Percentiles rank a stretch among this genome's conserved stretches.
These are phyloP conservation scores for Annulohypoxylon maeteangense DNA, from an alignment of 495 filamentous ascomycete species.

Conservation along the genomic window DNA sequence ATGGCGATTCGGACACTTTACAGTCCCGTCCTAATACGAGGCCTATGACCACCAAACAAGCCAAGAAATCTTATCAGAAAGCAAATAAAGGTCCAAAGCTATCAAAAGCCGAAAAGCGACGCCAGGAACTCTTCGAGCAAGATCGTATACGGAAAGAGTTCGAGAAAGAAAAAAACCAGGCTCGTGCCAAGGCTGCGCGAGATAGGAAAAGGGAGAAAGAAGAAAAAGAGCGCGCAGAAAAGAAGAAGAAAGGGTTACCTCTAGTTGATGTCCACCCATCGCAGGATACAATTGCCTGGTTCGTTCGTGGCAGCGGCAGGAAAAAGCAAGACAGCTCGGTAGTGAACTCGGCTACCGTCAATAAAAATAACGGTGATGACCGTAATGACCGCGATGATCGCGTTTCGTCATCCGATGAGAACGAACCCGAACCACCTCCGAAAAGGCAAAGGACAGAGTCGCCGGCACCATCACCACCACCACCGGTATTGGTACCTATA, in stretches of 20 bases:
- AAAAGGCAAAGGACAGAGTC: conserved; percentile 40
- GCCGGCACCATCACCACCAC: neutral
- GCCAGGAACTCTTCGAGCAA: conserved; percentile 55
- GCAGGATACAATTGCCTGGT: conserved; percentile 57
- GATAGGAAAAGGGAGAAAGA: conserved; percentile 60
- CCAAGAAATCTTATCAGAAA: conserved; percentile 52
- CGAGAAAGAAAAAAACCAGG: conserved; percentile 55
- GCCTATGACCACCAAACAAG: conserved; percentile 60
- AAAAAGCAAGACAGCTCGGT: conserved; percentile 31
- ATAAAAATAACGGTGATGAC: conserved; percentile 2
- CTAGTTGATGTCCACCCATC: conserved; percentile 55
- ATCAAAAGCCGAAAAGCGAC: conserved; percentile 55
- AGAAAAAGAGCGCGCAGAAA: conserved; percentile 48
- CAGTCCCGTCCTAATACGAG: conserved; percentile 26
- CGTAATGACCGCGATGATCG: neutral
- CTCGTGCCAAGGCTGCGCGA: conserved; percentile 49
- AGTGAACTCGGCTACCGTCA: conserved; percentile 16
- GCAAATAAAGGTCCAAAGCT: conserved; percentile 49
- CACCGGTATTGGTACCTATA: neutral
- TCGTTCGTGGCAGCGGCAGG: conserved; percentile 47
- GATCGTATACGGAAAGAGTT: conserved; percentile 56
- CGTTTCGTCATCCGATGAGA: conserved; percentile 13
- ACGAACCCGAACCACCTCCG: conserved; percentile 25
- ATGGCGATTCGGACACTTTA: conserved; percentile 25
- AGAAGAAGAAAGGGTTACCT: conserved; percentile 54